Conservation (phyloP, 2,329 filamentous ascomycete species). For the Dactylellina leptospora region DNA sequence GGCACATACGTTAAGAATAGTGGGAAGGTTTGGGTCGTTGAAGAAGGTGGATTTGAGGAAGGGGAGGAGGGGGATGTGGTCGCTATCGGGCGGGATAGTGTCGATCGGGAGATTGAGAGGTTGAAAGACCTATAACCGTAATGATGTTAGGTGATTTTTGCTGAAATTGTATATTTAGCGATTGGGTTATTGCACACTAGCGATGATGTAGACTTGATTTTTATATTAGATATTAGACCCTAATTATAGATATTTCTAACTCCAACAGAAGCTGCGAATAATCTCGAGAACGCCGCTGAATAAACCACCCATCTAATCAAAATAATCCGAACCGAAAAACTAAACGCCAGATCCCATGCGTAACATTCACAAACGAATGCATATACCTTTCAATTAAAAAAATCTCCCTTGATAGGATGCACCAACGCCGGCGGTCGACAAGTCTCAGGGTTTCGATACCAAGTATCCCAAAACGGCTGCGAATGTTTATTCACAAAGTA, state of each 20-base stretch:
- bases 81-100: slow-evolving; percentile 25
- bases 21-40: slow-evolving; percentile 32
- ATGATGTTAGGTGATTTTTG: background rate
- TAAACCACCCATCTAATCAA: no score
- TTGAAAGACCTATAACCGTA: slow-evolving; percentile 3
- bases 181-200: background rate
- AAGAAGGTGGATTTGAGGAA: slow-evolving; percentile 34
- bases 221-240: background rate
- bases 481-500: slow-evolving; percentile 40
- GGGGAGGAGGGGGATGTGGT: slow-evolving; percentile 22
- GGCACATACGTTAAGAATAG: slow-evolving; percentile 18
- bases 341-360: no score
- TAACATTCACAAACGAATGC: no score
- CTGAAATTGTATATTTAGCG: background rate
- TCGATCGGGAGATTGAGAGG: slow-evolving; percentile 23
- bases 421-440: slow-evolving; percentile 43
- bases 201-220: background rate
- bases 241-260: background rate
- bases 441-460: slow-evolving; percentile 11
- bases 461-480: slow-evolving; percentile 35
- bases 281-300: background rate
- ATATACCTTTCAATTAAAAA: no score
- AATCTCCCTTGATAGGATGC: slow-evolving; percentile 41
- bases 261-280: background rate
- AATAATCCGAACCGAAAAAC: no score